Percentiles rank a stretch among this genome's conserved stretches.
Conservation (phyloP, 177 flowering plant species). For the Viscum album region DNA sequence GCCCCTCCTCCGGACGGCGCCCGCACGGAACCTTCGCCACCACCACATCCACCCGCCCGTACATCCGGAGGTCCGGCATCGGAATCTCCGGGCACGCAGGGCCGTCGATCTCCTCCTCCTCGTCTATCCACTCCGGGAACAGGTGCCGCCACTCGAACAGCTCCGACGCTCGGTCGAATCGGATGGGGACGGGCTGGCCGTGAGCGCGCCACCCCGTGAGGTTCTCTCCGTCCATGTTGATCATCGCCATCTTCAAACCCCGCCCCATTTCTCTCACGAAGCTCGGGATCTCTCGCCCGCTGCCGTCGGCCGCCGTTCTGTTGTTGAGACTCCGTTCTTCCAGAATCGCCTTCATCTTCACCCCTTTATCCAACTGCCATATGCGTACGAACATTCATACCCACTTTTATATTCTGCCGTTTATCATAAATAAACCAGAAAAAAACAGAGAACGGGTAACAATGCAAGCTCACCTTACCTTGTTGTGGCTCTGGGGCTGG, state of each 20-base stretch:
- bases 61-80: constrained; percentile 42
- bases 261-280: constrained; percentile 32
- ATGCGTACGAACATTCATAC: too few relatives aligned
- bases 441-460: too few relatives aligned
- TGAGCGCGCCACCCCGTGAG: constrained; percentile 33
- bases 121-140: constrained; percentile 94
- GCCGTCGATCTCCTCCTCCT: constrained; percentile 62
- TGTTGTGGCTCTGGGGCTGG: constrained; percentile 39
- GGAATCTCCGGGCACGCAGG: constrained; percentile 73
- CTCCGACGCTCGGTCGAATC: constrained; percentile 37
- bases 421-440: too few relatives aligned
- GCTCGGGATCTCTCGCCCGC: constrained; percentile 38
- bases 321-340: constrained; percentile 22
- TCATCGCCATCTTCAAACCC: constrained; percentile 45
- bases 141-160: constrained; percentile 57
- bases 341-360: constrained; percentile 40
- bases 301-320: neutral
- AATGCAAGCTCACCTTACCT: constrained; percentile 82
- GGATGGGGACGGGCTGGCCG: constrained; percentile 25
- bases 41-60: constrained; percentile 41
- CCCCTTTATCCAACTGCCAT: constrained; percentile 33
- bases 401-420: too few relatives aligned
- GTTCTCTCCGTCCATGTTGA: constrained; percentile 68
- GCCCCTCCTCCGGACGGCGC: constrained; percentile 45
- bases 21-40: constrained; percentile 65